phyloP scores from a whole-genome alignment of 768 basidiomycete genomes.

The Dentipellis fragilis region DNA sequence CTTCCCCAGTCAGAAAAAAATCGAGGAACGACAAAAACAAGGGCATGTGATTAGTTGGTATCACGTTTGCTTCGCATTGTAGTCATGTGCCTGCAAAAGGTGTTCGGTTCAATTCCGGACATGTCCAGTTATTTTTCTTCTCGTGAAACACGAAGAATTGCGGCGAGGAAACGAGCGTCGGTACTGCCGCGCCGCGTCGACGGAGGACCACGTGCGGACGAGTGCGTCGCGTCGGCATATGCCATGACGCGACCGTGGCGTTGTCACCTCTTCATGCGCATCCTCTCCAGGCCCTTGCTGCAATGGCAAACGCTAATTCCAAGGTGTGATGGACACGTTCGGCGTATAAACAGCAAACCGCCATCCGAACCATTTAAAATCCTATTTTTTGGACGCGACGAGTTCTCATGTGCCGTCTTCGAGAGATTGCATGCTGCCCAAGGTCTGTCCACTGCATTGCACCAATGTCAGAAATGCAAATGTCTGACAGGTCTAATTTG shows the following conservation, averaged over 20 bases:
- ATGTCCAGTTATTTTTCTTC: not conserved
- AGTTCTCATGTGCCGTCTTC: constrained; percentile 74
- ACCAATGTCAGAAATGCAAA: not conserved
- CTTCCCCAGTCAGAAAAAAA: not conserved
- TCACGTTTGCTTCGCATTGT: not conserved
- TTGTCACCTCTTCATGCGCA: too few relatives aligned
- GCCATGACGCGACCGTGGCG: too few relatives aligned
- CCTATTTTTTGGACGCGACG: constrained; percentile 82
- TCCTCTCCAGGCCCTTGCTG: too few relatives aligned
- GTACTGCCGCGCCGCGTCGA: too few relatives aligned
- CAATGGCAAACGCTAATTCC: too few relatives aligned
- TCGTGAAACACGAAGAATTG: too few relatives aligned
- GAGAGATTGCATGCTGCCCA: constrained; percentile 47
- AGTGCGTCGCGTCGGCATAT: too few relatives aligned
- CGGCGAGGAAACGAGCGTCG: too few relatives aligned
- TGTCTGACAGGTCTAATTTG: too few relatives aligned
- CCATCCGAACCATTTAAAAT: constrained; percentile 46
- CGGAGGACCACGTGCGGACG: too few relatives aligned
- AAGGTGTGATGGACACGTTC: too few relatives aligned
- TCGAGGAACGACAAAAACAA: not conserved
- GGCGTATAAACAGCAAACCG: not conserved
- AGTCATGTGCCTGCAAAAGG: not conserved
- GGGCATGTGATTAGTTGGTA: not conserved
- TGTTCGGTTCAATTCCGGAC: not conserved
- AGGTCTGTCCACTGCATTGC: constrained; percentile 33